Base-by-base conservation (phyloP, 164 flowering plant species). In the Platanus orientalis region DNA sequence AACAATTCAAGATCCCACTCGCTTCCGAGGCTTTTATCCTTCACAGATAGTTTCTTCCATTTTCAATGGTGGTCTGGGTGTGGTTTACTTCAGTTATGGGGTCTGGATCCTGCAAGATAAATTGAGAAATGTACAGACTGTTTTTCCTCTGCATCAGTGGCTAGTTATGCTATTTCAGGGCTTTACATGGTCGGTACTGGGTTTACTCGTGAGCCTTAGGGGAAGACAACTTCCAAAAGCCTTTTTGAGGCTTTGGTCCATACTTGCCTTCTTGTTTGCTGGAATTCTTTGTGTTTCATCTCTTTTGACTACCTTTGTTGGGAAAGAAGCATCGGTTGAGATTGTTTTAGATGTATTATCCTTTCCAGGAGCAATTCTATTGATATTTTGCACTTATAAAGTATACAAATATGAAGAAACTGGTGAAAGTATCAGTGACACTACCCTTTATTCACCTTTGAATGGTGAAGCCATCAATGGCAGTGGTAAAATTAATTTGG, bases 341-440 rank as follows among this genome's bases (percentile, higher is more conserved):
- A 60, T 55, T 32, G 75, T 71, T 56, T 60, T 84, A 30, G 83
- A 88, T 65, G 19, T 77, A 1, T 45, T 81, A 7, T 78, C 78
- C 21, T 69, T 86, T 21, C 79, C 83, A 13, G 97, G 97, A 58
- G 76, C 84, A 50, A n/a, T 73, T 66, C 65, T 90, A 7, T 50
- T 86, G 57, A 54, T 82, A 7, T 34, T 77, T 0, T 79, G 84
- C 25, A 57, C 78, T 50, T 79, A 57, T 48, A 57, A 21, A 57
- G 30, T 32, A 26, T 57, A 69, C 0, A 10, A 28, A 27, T 26
- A 21, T 58, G 52, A 16, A 32, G 70, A 71, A 34, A 24, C 28
- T 48, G n/a, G 61, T 58, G 36, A 66, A 23, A 55, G 9, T 5
- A 57, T 7, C 7, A 36, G 44, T 39, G 47, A 12, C 7, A 45